A percentile compares a stretch with the other conserved stretches of the same genome.
These are phyloP conservation scores for Elongisporangium anandrum DNA, from an alignment of 352 stramenopile genomes.

Conservation along the genomic window DNA sequence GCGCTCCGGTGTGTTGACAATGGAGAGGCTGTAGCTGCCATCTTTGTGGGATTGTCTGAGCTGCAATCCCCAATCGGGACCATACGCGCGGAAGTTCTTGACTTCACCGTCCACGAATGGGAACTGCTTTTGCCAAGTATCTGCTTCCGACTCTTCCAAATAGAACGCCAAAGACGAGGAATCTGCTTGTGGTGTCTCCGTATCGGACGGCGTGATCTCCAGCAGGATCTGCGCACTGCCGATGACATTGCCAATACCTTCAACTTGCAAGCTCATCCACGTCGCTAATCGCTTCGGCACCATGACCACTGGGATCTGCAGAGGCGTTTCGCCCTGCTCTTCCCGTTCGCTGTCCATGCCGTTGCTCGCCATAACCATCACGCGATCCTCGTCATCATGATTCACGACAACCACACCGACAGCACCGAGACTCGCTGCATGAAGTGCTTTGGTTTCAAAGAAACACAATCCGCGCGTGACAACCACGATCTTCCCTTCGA, in stretches of 20 bases:
- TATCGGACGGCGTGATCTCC: background rate
- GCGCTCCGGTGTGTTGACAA: constrained; percentile 31
- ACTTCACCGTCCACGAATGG: constrained; percentile 39
- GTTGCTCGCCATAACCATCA: constrained; percentile 78
- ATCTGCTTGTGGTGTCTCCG: constrained; percentile 2
- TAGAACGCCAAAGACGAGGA: constrained; percentile 17
- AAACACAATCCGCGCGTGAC: constrained; percentile 56
- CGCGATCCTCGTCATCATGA: constrained; percentile 46
- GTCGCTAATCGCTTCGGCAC: constrained; percentile 51
- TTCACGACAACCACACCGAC: constrained; percentile 62
- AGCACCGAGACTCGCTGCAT: constrained; percentile 39
- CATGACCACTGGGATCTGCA: constrained; percentile 54
- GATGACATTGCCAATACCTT: background rate
- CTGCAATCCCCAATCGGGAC: constrained; percentile 55
- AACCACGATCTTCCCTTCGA: constrained; percentile 48
- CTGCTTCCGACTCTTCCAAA: constrained; percentile 15
- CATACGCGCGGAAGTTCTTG: constrained; percentile 41
- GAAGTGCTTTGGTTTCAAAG: constrained; percentile 69
- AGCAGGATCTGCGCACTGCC: background rate
- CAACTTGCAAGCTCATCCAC: constrained; percentile 27
- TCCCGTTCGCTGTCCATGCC: constrained; percentile 8
- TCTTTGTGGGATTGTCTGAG: constrained; percentile 10
- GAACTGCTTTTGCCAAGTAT: constrained; percentile 15
- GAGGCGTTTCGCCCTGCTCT: constrained; percentile 7
- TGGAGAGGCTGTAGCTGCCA: constrained; percentile 39